Conservation (phyloP, 2,329 filamentous ascomycete genomes). For the Aspergillus melleus region DNA sequence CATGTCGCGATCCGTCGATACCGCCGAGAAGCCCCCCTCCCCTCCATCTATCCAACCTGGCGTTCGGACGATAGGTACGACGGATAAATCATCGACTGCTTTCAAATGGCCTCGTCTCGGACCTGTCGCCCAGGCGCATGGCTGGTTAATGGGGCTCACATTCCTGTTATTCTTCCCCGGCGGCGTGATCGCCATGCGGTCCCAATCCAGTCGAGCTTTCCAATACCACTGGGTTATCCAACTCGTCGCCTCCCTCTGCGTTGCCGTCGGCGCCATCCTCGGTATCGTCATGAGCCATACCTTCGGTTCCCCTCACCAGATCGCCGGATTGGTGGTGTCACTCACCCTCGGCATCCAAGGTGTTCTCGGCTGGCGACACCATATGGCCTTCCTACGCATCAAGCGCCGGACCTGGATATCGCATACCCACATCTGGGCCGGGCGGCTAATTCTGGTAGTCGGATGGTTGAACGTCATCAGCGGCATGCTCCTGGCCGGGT, state of each 20-base stretch:
- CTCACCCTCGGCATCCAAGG: neutral
- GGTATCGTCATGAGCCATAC: slow-evolving; percentile 2
- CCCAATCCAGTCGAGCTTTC: slow-evolving; percentile 4
- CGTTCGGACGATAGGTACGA: slow-evolving; percentile 1
- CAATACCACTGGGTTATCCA: slow-evolving; percentile 12
- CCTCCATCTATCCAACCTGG: slow-evolving; percentile 3
- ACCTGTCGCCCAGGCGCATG: slow-evolving; percentile 2
- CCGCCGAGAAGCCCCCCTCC: neutral
- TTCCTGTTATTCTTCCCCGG: slow-evolving; percentile 7
- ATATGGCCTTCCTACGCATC: slow-evolving; percentile 9
- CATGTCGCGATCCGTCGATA: slow-evolving; percentile 3
- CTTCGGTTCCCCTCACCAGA: slow-evolving; percentile 4
- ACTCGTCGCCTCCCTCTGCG: slow-evolving; percentile 1
- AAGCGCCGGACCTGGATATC: slow-evolving; percentile 10
- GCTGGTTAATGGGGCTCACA: slow-evolving; percentile 7
- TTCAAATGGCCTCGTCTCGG: neutral
- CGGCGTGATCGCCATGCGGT: slow-evolving; percentile 10
- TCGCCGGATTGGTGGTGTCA: slow-evolving; percentile 7
- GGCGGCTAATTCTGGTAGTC: slow-evolving; percentile 5
- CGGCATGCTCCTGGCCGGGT: slow-evolving; percentile 4
- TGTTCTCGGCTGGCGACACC: slow-evolving; percentile 10
- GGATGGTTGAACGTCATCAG: slow-evolving; percentile 12
- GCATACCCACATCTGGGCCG: slow-evolving; percentile 10
- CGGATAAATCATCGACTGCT: neutral
- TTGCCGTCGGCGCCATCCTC: slow-evolving; percentile 2